These are phyloP conservation scores for Penicillium sp. DNA, from an alignment of 2,329 filamentous ascomycete species.

Conservation along the genomic window DNA sequence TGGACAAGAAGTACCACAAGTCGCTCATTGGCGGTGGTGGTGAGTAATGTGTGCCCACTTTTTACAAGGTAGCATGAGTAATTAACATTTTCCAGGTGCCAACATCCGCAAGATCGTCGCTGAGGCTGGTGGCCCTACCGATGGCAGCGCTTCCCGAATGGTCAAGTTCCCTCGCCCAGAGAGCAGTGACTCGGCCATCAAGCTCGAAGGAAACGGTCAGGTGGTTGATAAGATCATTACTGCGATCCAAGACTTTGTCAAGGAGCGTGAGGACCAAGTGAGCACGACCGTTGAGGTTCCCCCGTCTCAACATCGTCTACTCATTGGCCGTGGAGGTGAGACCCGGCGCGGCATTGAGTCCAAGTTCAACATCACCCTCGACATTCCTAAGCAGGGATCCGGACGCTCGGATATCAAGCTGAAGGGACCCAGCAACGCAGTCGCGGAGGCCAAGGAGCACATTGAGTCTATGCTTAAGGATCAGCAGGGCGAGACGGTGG, in stretches of 20 bases:
- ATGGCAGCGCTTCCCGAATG: conserved; percentile 74
- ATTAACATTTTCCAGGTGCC: conserved; percentile 56
- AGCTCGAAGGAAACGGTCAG: conserved; percentile 71
- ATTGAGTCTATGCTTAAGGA: conserved; percentile 69
- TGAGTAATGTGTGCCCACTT: too few species aligned
- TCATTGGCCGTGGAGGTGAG: conserved; percentile 89
- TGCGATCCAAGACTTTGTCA: conserved; percentile 70
- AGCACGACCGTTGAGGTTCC: conserved; percentile 72
- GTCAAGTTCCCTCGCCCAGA: conserved; percentile 92
- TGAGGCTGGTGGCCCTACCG: conserved; percentile 79
- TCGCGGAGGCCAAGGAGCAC: conserved; percentile 78
- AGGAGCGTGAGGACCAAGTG: conserved; percentile 74
- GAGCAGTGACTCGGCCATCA: conserved; percentile 70
- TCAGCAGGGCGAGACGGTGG: conserved; percentile 77
- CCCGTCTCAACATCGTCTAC: conserved; percentile 74
- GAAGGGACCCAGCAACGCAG: conserved; percentile 65
- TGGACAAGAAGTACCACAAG: conserved; percentile 87
- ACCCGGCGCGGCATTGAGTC: conserved; percentile 75
- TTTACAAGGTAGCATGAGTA: conserved; percentile 23
- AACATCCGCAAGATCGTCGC: conserved; percentile 80
- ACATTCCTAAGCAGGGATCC: conserved; percentile 82
- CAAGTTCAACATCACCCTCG: conserved; percentile 75
- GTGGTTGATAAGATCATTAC: conserved; percentile 83
- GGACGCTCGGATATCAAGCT: conserved; percentile 79
- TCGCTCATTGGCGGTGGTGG: conserved; percentile 80